A percentile compares a stretch with the other conserved stretches of the same genome.
These are phyloP conservation scores for Ceratobasidium sp. DNA, from an alignment of 1,284 basidiomycete species.

Conservation along the genomic window DNA sequence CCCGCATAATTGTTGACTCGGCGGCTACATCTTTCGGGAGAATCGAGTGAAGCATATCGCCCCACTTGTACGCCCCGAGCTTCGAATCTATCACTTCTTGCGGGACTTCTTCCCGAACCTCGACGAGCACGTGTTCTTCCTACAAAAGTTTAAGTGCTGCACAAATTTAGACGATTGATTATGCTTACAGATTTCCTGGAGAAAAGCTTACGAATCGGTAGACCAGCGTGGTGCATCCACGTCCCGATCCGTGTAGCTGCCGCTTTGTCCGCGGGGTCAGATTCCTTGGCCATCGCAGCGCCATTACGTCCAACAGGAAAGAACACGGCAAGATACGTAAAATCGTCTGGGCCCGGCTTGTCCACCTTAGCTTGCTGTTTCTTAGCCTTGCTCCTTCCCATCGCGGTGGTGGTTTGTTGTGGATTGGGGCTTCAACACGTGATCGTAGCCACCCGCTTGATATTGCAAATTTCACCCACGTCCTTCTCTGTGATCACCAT, in stretches of 20 bases:
- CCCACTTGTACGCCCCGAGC: conserved; percentile 33
- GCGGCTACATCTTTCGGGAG: neutral
- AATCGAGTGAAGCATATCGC: conserved; percentile 13
- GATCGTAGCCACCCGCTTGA: conserved; percentile 30
- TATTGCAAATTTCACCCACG: neutral
- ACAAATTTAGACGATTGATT: neutral
- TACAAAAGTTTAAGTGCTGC: neutral
- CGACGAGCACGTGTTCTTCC: conserved; percentile 37
- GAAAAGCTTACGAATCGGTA: conserved; percentile 37
- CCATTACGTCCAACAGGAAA: conserved; percentile 33
- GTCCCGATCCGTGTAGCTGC: conserved; percentile 16
- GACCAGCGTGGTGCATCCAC: conserved; percentile 27
- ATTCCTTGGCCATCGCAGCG: conserved; percentile 12
- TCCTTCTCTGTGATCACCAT: neutral
- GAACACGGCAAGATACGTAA: conserved; percentile 25
- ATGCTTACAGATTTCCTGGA: conserved; percentile 11
- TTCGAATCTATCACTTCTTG: conserved; percentile 37
- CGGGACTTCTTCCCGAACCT: conserved; percentile 33
- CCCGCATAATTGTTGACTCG: conserved; percentile 20
- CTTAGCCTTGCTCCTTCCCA: conserved; percentile 31
- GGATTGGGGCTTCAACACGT: neutral
- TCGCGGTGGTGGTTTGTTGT: conserved; percentile 13
- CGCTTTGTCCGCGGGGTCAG: conserved; percentile 5
- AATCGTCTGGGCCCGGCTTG: conserved; percentile 34
- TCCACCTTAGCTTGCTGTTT: conserved; percentile 18